Evolutionary conservation across 495 filamentous ascomycete genomes (phyloP), one percentile per base, ranked within the genome.

Genomic region (Podospora bellae-mahoneyi): DNA sequence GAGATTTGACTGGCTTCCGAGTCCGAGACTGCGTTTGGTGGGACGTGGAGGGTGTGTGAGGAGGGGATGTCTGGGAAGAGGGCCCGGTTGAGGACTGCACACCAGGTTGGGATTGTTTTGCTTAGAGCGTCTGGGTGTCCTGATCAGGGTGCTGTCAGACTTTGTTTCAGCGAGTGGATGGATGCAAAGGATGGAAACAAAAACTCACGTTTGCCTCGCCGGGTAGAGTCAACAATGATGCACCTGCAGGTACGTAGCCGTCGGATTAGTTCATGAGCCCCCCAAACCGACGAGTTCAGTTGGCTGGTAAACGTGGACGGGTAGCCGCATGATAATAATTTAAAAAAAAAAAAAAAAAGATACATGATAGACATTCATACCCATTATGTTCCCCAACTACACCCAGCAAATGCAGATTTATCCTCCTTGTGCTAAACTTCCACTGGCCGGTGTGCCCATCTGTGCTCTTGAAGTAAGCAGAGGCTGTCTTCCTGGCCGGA

Each of bases 401-500:
- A 70, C 84, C 78, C 76, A 99, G 75, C 56, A 99, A 71, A 71
- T 94, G 89, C 71, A 96, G 73, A 73, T 98, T 98, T 72, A 98
- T 80, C 65, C 95, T 84, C 73, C 94, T 84, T 32, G 86, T 84
- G 79, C 89, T 96, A 74, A 97, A 97, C 58, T 86, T 85, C 94
- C 94, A 98, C 77, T 95, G 85, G 20, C 92, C 91, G 0, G 84
- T 85, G 80, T 99, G 95, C 2, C 95, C 95, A 79, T 99, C 95
- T 30, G 95, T 99, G 80, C 92, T 96, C 83, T 99, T 99, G 80
- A 97, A 99, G 79, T 98, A 98, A 6, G 86, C 92, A 62, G 90
- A 91, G 18, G 85, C 91, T 1, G 78, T 78, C 74, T 93, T 93
- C 13, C 67, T 70, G 20, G 77, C 76, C 0, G 91, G 90, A 32